Conservation (phyloP, 2,329 filamentous ascomycete species). For the Ophiostoma novo-ulmi region DNA sequence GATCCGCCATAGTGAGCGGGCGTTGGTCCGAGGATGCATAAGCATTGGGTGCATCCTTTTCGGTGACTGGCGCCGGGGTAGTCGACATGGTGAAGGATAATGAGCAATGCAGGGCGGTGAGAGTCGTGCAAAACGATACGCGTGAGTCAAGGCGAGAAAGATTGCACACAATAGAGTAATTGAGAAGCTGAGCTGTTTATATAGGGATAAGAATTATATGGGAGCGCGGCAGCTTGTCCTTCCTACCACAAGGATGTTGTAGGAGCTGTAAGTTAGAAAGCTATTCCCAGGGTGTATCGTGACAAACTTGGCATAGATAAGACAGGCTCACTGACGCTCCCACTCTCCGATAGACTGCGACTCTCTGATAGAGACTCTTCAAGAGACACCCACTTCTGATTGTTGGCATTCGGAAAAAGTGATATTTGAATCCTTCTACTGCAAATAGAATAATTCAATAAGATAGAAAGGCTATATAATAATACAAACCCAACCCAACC, state of each 20-base stretch:
- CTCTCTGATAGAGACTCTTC: not conserved
- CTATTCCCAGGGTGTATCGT: not conserved
- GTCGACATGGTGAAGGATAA: not conserved
- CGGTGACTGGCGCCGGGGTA: not conserved
- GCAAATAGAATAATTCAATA: not conserved
- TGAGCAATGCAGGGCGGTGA: not conserved
- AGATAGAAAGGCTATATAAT: not conserved
- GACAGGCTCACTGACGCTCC: not conserved
- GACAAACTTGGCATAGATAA: conserved; percentile 12
- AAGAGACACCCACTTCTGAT: not conserved
- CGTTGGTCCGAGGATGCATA: not conserved
- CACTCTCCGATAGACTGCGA: conserved; percentile 7
- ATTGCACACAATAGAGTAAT: not conserved
- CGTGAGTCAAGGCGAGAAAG: not conserved
- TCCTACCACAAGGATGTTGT: not conserved
- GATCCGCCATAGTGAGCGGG: conserved; percentile 12
- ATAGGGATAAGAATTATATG: not conserved
- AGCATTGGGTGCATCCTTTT: not conserved
- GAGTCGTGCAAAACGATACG: not conserved
- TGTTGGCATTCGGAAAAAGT: not conserved
- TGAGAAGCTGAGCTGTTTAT: not conserved
- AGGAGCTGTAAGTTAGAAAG: not conserved
- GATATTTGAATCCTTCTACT: not conserved
- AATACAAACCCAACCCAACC: not conserved
- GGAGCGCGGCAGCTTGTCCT: not conserved